These are phyloP conservation scores for Exophiala lecanii-corni DNA, from an alignment of 2,329 filamentous ascomycete species.

Conservation along the genomic window DNA sequence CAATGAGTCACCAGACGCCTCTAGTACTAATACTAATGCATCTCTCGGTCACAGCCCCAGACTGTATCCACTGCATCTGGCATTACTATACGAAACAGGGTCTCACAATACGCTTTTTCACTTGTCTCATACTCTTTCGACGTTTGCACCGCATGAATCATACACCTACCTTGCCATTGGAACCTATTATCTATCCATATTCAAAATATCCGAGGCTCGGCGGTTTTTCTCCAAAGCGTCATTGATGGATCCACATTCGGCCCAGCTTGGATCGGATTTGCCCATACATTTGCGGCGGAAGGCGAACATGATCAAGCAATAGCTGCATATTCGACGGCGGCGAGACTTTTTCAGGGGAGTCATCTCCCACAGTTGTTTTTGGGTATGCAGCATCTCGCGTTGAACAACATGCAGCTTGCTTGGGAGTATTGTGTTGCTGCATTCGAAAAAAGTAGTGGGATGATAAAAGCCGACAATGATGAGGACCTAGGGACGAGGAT, in stretches of 20 bases:
- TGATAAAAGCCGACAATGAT: slow-evolving; percentile 30
- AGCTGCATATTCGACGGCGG: slow-evolving; percentile 92
- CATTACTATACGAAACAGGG: slow-evolving; percentile 81
- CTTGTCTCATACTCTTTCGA: slow-evolving; percentile 85
- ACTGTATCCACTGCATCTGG: slow-evolving; percentile 85
- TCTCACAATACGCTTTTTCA: slow-evolving; percentile 87
- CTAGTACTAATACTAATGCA: slow-evolving; percentile 26
- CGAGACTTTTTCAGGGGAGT: slow-evolving; percentile 90
- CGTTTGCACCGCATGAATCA: slow-evolving; percentile 84
- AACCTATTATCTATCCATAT: slow-evolving; percentile 86
- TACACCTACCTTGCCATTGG: slow-evolving; percentile 92
- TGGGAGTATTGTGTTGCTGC: slow-evolving; percentile 92
- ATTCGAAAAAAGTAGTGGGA: slow-evolving; percentile 55
- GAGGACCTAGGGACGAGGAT: slow-evolving; percentile 20
- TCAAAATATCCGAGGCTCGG: slow-evolving; percentile 85
- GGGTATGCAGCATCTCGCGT: slow-evolving; percentile 95
- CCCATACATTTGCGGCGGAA: slow-evolving; percentile 95
- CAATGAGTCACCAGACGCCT: slow-evolving; percentile 33
- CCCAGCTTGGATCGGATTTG: slow-evolving; percentile 98
- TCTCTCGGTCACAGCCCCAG: slow-evolving; percentile 42
- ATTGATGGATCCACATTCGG: slow-evolving; percentile 96
- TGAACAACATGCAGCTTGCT: slow-evolving; percentile 90
- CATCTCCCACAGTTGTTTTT: slow-evolving; percentile 93
- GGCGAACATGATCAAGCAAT: slow-evolving; percentile 98
- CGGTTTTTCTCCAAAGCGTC: slow-evolving; percentile 96